Base-by-base conservation (phyloP, 1,284 basidiomycete genomes). In the Austroboletus rostrupii region DNA sequence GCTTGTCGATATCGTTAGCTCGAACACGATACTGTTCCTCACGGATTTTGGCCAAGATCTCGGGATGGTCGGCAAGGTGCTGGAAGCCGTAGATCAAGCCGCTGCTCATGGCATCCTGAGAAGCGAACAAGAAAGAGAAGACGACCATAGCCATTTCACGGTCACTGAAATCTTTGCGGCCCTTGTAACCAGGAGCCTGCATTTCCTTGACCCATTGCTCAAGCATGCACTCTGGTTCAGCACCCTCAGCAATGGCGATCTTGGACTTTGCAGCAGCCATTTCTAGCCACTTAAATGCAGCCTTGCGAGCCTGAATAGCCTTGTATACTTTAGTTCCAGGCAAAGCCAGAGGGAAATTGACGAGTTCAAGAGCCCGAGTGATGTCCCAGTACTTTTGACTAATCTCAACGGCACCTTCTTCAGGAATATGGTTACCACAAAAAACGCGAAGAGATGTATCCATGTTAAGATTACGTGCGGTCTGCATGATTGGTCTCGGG, bases 261-360 rank as follows among this genome's bases (percentile, higher is more conserved):
- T 97, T 98, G 62, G 86, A 88, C 59, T 81, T 80, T 38, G 79
- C 75, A 0, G 92, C 90, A 20, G 94, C 92, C 54, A 84, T 74
- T 64, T 83, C 81, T 52, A 98, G 80, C 82, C 88, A 91, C 63
- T 82, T 79, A 76, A 96, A 82, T 9, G 92, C 92, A 41, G 78
- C 76, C 71, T 97, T 98, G 65, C 96, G 86, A 6, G 93, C 91
- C 72, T 97, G 85, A 62, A 96, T 90, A 2, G 96, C 96, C 57
- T 87, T 90, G 76, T 91, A 99, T 45, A 98, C 85, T 70, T 98
- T 98, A 51, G 96, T 99, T 29, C 97, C 97, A 29, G 94, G 94
- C 43, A 95, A 61, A n/a, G 93, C 87, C 55, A 99, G 75, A 21
- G 96, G 96, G 78, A 99, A 99, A 78, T 99, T 99, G 77, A 99